Base-by-base conservation (phyloP, 2,329 filamentous ascomycete genomes). In the Alternaria arborescens region DNA sequence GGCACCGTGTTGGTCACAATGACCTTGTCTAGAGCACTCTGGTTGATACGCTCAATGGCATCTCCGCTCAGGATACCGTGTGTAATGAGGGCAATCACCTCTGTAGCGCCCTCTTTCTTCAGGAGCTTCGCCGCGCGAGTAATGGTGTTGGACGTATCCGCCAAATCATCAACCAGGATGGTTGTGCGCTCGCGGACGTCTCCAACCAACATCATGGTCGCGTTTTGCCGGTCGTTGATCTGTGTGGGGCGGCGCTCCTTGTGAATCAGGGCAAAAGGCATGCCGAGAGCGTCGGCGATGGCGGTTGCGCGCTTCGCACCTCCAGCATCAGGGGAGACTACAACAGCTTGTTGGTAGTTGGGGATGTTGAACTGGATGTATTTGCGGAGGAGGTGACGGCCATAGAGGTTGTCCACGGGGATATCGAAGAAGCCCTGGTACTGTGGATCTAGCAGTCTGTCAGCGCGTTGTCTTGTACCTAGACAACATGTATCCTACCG, bases 341-440 rank as follows among this genome's bases (percentile, higher is more conserved):
- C 91, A 46, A 99, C 93, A 38, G 92, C 91, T 59, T 94, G 88
- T 78, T 89, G 90, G 80, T 89, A 94, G 75, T 94, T 90, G 50
- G 92, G 90, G 61, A 97, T 95, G 72, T 93, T 88, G 74, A 91
- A 89, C 76, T 93, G 89, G 70, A 90, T 89, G 77, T 89, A 89
- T 71, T 86, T 87, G 75, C 87, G 86, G 58, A 89, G 83, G 52
- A 94, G 82, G 51, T 91, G 89, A 70, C 91, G 89, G 58, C 90
- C 94, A 81, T 98, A 98, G 18, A 99, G 85, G 78, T 99, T 99
- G 82, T 99, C 95, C 58, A 99, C 95, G 3, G 95, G 95, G 60
- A 98, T 97, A 76, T 99, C 94, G 76, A 99, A 98, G 84, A 97
- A 99, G 55, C 95, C 95, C 80, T 99, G 95, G 76, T 98, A 98